These are phyloP conservation scores for Cryptococcus jaspeensis DNA, from an alignment of 1,284 basidiomycete species.

Conservation along the genomic window DNA sequence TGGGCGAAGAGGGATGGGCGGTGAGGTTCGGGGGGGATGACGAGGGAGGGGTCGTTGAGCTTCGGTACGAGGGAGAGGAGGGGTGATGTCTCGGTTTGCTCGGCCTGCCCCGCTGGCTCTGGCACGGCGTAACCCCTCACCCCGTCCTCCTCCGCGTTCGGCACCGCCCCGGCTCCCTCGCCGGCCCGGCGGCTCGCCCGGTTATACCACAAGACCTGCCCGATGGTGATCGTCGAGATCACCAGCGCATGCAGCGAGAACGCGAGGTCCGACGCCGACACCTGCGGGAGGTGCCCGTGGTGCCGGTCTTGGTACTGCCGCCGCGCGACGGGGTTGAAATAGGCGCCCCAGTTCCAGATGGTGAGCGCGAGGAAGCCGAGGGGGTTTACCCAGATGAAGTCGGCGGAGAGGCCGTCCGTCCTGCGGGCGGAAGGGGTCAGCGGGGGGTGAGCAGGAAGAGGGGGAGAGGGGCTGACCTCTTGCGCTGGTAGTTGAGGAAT, in stretches of 20 bases:
- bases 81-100: background rate
- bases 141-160: too few species aligned
- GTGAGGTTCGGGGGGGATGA: constrained; percentile 12
- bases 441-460: background rate
- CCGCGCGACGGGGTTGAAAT: constrained; percentile 42
- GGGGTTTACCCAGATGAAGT: constrained; percentile 54
- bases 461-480: constrained; percentile 34
- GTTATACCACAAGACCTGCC: constrained; percentile 35
- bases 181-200: too few species aligned
- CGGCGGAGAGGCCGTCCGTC: constrained; percentile 50
- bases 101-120: background rate
- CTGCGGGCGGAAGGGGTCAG: constrained; percentile 14
- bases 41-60: background rate
- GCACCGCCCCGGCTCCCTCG: background rate
- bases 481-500: constrained; percentile 50
- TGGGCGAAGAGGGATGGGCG: constrained; percentile 26
- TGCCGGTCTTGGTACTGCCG: constrained; percentile 49
- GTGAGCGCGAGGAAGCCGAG: constrained; percentile 52
- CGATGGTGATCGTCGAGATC: constrained; percentile 31
- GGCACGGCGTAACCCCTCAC: background rate
- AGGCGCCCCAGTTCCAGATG: constrained; percentile 48
- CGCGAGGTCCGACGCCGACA: constrained; percentile 50
- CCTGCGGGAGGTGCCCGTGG: constrained; percentile 50
- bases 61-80: background rate
- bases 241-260: constrained; percentile 51